Evolutionary conservation across 2,329 filamentous ascomycete species (phyloP), one percentile per base, ranked within the genome.

Genomic region (Exophiala lecanii-corni): DNA sequence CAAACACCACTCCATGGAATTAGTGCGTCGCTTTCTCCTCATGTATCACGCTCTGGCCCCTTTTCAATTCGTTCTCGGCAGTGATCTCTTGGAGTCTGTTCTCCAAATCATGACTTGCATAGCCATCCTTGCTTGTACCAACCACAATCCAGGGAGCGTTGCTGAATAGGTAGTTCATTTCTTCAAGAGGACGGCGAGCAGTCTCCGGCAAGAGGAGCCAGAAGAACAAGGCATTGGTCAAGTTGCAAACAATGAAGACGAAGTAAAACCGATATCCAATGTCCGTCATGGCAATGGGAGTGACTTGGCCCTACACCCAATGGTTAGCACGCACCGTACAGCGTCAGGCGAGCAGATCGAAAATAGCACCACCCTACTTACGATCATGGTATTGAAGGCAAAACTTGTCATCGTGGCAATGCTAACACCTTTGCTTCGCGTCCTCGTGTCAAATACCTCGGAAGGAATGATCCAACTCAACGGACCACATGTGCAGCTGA

Each of bases 391-490:
- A 65, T 86, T 86, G 68, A 85, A 87, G 2, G 83, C 83, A 61
- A 84, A 88, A 9, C 74, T 79, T 1, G 69, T 72, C 82, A 87
- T 86, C 4, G 81, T 84, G 0, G 82, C 82, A 49, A 88, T 79
- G 1, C 81, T 82, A 1, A 89, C 84, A 55, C 83, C 84, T 67
- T 86, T 86, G 40, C 79, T 73, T 28, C 85, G 75, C 0, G 84
- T 89, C 49, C 81, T 77, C 2, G 82, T 89, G 62, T 89, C 84
- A 64, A 89, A 89, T 30, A 87, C 82, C 59, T 87, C 83, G 37
- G 83, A 39, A 20, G 62, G 65, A 23, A 72, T 69, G 41, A 77
- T 76, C 73, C 74, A 79, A 15, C 75, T 72, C 1, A 88, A 65
- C 0, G 84, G 83, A 16, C 84, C 84, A 46, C 81, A 85, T 2